Base-by-base conservation (phyloP, 2,329 filamentous ascomycete species). In the Emergomyces africanus region DNA sequence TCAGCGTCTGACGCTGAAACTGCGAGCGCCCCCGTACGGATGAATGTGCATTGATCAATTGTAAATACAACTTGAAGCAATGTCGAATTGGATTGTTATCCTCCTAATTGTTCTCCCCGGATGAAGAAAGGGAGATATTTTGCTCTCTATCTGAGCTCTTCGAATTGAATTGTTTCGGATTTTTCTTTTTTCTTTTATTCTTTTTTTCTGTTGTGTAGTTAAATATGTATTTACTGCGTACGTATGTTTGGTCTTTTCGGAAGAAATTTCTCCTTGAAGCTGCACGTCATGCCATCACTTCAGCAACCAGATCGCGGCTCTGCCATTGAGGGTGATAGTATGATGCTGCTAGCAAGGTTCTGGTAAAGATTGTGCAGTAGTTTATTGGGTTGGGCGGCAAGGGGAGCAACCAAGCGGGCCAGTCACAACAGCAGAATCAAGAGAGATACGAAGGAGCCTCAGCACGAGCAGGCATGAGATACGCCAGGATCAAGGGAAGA, bases 241-340 rank as follows among this genome's bases (percentile, higher is more conserved):
- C 44, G 54, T n/a, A 39, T 55, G 54, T 10, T 39, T 44, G 44
- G 54, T 55, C 54, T 6, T 18, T 33, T 33, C n/a, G 25, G 18
- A 33, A 55, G 30, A 51, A 51, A 12, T 20, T 44, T 42, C 39
- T 20, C 41, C n/a, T 53, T 20, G 15, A 10, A 44, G 39, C 39
- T 55, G 54, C 54, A 55, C 54, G 54, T 33, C 37, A 55, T 44
- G 54, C 23, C 39, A 55, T 55, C n/a, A 18, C 54, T 55, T 44
- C 37, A 55, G 54, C 54, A 55, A 55, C 54, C 37, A 44, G 23
- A 44, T 41, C 35, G 35, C 35, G 37, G 30, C n/a, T 23, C 50
- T 37, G 30, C 49, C 49, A 53, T 28, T 53, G 18, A 53, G 49
- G 20, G 12, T 4, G 28, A 33, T 37, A 37, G 50, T 20, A 54